Percentiles rank a stretch among this genome's conserved stretches.
Conservation (phyloP, 306 rosid genomes). For the Coriaria nepalensis region DNA sequence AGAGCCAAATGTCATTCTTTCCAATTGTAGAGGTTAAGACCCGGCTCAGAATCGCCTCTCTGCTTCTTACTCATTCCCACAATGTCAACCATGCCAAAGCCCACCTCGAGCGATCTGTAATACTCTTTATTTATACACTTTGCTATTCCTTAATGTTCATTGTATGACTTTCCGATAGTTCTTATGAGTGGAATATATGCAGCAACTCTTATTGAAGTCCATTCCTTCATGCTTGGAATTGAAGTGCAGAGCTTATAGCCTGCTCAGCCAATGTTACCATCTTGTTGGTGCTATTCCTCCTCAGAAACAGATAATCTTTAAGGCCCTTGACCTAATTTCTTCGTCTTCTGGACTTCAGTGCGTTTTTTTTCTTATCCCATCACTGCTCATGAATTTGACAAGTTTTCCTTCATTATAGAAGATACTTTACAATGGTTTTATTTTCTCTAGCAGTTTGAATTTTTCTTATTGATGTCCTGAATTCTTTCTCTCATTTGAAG, state of each 20-base stretch:
- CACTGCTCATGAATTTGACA: background rate
- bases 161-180: background rate
- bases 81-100: constrained; percentile 76
- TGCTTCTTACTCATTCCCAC: constrained; percentile 72
- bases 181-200: constrained; percentile 1
- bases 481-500: constrained; percentile 27
- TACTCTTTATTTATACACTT: background rate
- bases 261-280: constrained; percentile 84
- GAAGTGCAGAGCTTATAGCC: constrained; percentile 77
- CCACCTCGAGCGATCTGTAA: constrained; percentile 77
- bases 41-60: constrained; percentile 79
- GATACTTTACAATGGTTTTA: background rate
- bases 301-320: constrained; percentile 62
- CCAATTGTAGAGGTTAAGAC: constrained; percentile 89
- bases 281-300: constrained; percentile 82
- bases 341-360: constrained; percentile 48
- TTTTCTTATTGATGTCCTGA: constrained; percentile 8
- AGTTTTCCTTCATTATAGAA: background rate
- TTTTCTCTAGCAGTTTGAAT: background rate
- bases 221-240: constrained; percentile 83
- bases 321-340: constrained; percentile 68
- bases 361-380: background rate
- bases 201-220: constrained; percentile 66
- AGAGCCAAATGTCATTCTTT: constrained; percentile 65
- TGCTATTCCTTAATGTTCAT: background rate